Percentiles rank a stretch among this genome's conserved stretches.
Evolutionary conservation across 148 eudicot species (phyloP).

Genomic region (Limonium bicolor): DNA sequence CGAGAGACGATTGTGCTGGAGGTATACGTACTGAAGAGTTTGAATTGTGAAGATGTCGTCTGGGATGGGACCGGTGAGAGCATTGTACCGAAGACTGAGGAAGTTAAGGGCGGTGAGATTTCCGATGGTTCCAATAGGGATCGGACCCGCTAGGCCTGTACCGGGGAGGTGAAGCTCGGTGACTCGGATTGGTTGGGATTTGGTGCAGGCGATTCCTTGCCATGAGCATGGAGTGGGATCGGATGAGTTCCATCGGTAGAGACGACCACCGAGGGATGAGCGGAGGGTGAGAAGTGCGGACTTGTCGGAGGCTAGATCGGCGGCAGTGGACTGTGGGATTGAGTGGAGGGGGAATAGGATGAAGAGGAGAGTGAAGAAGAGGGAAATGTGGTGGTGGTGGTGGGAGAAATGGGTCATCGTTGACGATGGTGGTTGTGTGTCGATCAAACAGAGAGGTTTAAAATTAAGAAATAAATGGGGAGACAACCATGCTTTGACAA

Average conservation of each 20-base stretch:
- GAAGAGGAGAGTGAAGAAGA: slow-evolving; percentile 11
- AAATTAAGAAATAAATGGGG: too few species aligned
- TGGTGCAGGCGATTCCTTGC: slow-evolving; percentile 40
- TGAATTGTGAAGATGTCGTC: slow-evolving; percentile 21
- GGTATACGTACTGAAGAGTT: slow-evolving; percentile 32
- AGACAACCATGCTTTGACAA: too few species aligned
- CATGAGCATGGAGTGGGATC: slow-evolving; percentile 35
- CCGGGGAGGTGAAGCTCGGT: slow-evolving; percentile 72
- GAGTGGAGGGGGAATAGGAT: slow-evolving; percentile 5
- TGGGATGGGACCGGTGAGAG: slow-evolving; percentile 44
- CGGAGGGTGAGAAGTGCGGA: slow-evolving; percentile 38
- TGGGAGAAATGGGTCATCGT: too few species aligned
- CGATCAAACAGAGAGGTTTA: too few species aligned
- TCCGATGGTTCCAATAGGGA: slow-evolving; percentile 33
- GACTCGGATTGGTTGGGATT: slow-evolving; percentile 15
- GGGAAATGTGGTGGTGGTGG: slow-evolving; percentile 2
- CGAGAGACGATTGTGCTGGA: slow-evolving; percentile 40
- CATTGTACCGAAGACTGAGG: slow-evolving; percentile 56
- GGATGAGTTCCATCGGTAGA: slow-evolving; percentile 27
- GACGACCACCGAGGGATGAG: slow-evolving; percentile 41
- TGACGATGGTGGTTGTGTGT: too few species aligned
- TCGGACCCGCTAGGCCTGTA: slow-evolving; percentile 39
- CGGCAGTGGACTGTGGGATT: slow-evolving; percentile 1
- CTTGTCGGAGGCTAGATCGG: slow-evolving; percentile 30
- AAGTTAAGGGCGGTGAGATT: slow-evolving; percentile 37